Percentiles rank a stretch among this genome's conserved stretches.
phyloP scores from a whole-genome alignment of 2,329 filamentous ascomycete genomes.

The Apiospora rasikravindrae region DNA sequence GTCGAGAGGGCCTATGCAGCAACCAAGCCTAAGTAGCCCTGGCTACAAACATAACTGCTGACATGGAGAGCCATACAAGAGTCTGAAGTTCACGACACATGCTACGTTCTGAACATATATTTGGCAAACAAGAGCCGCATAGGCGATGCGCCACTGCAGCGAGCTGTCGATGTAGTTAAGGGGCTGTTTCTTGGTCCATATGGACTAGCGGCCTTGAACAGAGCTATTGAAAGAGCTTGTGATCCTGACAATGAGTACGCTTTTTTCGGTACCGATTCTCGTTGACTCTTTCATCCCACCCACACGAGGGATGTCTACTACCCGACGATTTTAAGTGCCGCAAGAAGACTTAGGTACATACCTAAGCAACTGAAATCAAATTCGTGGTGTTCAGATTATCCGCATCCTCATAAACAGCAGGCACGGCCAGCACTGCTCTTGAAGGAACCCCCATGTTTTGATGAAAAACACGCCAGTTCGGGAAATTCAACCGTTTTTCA shows the following conservation, averaged over 20 bases:
- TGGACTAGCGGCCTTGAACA: not conserved
- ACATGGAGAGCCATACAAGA: not conserved
- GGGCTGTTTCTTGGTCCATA: not conserved
- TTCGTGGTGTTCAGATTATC: not conserved
- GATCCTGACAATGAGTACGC: not conserved
- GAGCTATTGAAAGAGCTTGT: not conserved
- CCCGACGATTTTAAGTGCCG: not conserved
- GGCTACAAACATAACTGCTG: not conserved
- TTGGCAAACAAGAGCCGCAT: not conserved
- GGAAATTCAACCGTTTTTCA: constrained; percentile 2
- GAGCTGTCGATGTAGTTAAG: not conserved
- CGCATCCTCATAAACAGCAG: not conserved
- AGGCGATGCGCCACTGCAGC: not conserved
- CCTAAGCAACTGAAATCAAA: not conserved
- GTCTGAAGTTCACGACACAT: not conserved
- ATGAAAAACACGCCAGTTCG: not conserved
- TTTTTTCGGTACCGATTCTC: not conserved
- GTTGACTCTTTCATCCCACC: not conserved
- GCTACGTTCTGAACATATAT: not conserved
- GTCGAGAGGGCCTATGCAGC: not conserved
- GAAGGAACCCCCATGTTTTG: not conserved
- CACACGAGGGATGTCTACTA: too few species aligned
- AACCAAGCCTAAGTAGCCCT: not conserved
- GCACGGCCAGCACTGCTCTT: not conserved
- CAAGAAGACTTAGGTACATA: too few species aligned